Evolutionary conservation across 352 stramenopile species (phyloP).

Genomic region (Sclerospora graminicola): DNA sequence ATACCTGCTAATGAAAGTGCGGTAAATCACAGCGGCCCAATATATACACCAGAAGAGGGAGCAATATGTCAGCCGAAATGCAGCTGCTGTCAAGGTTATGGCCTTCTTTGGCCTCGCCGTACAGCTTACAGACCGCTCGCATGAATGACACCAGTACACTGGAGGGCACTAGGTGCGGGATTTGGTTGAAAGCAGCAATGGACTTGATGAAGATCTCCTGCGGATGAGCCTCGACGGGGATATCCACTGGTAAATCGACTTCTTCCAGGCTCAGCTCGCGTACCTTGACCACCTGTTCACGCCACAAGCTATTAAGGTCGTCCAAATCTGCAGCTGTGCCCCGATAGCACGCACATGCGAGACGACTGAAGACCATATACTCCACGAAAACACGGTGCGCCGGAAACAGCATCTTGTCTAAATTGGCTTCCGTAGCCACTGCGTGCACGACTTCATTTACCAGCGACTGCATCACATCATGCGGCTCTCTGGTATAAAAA

Average conservation of each 20-base stretch:
- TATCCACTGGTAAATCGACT: constrained; percentile 39
- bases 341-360: constrained; percentile 56
- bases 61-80: constrained; percentile 70
- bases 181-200: constrained; percentile 54
- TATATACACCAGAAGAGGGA: constrained; percentile 68
- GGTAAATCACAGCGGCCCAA: constrained; percentile 55
- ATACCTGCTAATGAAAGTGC: constrained; percentile 69
- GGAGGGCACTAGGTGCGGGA: constrained; percentile 64
- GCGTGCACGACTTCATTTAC: constrained; percentile 51
- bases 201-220: constrained; percentile 36
- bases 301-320: constrained; percentile 57
- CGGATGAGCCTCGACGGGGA: constrained; percentile 13
- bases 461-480: constrained; percentile 64
- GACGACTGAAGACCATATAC: constrained; percentile 65
- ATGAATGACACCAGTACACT: constrained; percentile 55
- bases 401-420: constrained; percentile 14
- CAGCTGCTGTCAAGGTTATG: constrained; percentile 34
- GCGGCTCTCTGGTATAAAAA: constrained; percentile 39
- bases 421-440: constrained; percentile 27
- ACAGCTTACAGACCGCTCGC: constrained; percentile 51
- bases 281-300: constrained; percentile 38
- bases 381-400: constrained; percentile 47
- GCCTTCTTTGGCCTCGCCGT: constrained; percentile 40
- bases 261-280: constrained; percentile 34
- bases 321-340: constrained; percentile 43